Evolutionary conservation across 2,329 filamentous ascomycete genomes (phyloP).

Genomic region (Penicillium fuscoglaucum): DNA sequence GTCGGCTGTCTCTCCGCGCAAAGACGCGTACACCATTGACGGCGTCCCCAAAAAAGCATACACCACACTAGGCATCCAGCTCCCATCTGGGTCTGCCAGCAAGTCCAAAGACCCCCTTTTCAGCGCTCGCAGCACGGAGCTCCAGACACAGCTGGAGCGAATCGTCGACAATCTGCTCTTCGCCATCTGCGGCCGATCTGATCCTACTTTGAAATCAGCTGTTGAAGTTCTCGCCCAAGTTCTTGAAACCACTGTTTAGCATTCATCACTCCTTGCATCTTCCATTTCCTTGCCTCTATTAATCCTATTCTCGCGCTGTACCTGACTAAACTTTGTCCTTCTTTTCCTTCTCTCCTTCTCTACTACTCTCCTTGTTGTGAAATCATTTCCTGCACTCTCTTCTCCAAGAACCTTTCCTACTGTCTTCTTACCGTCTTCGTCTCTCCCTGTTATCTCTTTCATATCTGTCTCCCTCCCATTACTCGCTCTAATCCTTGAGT

Average conservation of each 20-base stretch:
- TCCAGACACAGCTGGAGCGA: conserved; percentile 34
- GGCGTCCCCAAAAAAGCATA: conserved; percentile 37
- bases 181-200: conserved; percentile 37
- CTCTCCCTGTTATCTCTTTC: background rate
- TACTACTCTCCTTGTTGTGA: background rate
- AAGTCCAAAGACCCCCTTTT: conserved; percentile 34
- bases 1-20: conserved; percentile 21
- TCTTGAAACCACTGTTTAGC: conserved; percentile 35
- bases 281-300: conserved; percentile 4
- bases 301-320: background rate
- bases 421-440: background rate
- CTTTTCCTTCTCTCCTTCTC: background rate
- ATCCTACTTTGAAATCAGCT: conserved; percentile 39
- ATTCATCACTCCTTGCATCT: conserved; percentile 5
- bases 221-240: conserved; percentile 41
- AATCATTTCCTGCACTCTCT: background rate
- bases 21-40: conserved; percentile 27
- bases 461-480: background rate
- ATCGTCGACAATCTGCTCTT: conserved; percentile 41
- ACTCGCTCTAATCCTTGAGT: background rate
- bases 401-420: background rate
- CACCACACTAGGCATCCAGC: conserved; percentile 35
- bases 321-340: background rate
- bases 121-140: conserved; percentile 32
- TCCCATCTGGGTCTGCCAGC: conserved; percentile 27